Evolutionary conservation across 2,329 filamentous ascomycete species (phyloP).

Genomic region (Pseudogymnoascus destructans): DNA sequence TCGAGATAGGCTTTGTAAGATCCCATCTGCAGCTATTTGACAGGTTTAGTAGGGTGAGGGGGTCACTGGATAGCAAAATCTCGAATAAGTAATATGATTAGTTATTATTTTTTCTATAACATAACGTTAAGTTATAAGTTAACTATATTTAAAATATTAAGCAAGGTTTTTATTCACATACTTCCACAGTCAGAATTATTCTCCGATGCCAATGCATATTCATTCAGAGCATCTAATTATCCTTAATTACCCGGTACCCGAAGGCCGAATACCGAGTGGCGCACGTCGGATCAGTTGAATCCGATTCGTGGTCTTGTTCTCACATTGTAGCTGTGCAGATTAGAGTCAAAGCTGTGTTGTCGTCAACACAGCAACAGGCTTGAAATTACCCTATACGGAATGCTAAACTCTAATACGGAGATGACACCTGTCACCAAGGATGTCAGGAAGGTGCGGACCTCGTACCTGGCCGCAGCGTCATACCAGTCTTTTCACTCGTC

Average conservation of each 20-base stretch:
- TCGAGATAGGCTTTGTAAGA: neutral
- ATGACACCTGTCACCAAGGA: neutral
- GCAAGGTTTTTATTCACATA: neutral
- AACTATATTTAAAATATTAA: neutral
- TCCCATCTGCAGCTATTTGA: neutral
- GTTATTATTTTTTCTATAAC: neutral
- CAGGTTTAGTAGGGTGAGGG: too few relatives aligned
- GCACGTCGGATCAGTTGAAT: neutral
- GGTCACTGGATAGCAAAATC: neutral
- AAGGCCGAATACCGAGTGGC: neutral
- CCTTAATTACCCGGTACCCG: neutral
- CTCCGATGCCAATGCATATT: neutral
- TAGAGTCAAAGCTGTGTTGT: neutral
- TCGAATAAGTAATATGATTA: neutral
- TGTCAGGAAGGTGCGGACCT: neutral
- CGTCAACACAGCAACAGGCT: neutral
- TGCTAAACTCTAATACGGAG: neutral
- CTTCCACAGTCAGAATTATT: neutral
- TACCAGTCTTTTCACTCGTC: neutral
- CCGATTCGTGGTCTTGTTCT: constrained; percentile 2
- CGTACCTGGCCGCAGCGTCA: neutral
- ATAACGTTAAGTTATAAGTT: too few relatives aligned
- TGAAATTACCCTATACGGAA: neutral
- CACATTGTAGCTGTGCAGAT: neutral
- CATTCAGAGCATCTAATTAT: neutral